Evolutionary conservation across 768 basidiomycete genomes (phyloP), one percentile per base, ranked within the genome.

Genomic region (Hemileccinum rubropunctum): DNA sequence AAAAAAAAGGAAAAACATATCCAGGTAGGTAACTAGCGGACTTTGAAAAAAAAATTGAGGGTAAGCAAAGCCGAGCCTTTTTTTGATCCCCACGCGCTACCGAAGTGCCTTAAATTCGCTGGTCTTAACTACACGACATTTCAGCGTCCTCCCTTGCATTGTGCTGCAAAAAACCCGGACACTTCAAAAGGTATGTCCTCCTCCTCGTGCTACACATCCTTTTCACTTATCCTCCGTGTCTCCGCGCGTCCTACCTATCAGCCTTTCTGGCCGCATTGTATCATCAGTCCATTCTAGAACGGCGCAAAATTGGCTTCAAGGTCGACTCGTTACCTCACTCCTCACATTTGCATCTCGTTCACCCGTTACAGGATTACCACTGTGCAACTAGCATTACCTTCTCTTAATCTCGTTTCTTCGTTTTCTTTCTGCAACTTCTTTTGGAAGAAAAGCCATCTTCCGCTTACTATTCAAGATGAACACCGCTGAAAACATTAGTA

Each of bases 241-340:
- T 53, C 54, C 49, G 36, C 14, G 58, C 47, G 47, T 62, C 47
- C 62, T 66, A 51, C 51, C 52, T 50, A 15, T 14, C 47, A 73
- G 78, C 74, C 73, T 69, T 64, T 71, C 64, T 69, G 74, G 76
- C 79, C 78, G 70, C 74, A 76, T 80, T 91, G 88, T 91, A 91
- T 65, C 83, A 89, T 76, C 86, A 88, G 73, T 81, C 78, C 79
- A 76, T 78, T 76, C 61, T 82, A 83, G 82, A 85, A 81, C 76
- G 82, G 80, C 82, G 78, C 76, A 80, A 82, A 83, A 77, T 79
- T 78, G 77, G 79, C 79, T 83, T 75, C 75, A 81, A 82, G 85
- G 84, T 72, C 50, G n/a, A 68, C 45, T 50, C 63, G 41, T 65
- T 28, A 14, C 5, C 8, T 1, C 9, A 20, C 44, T 45, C 58